Evolutionary conservation across 176 grass and related monocot genomes (phyloP).

Genomic region (Oryza brachyantha): DNA sequence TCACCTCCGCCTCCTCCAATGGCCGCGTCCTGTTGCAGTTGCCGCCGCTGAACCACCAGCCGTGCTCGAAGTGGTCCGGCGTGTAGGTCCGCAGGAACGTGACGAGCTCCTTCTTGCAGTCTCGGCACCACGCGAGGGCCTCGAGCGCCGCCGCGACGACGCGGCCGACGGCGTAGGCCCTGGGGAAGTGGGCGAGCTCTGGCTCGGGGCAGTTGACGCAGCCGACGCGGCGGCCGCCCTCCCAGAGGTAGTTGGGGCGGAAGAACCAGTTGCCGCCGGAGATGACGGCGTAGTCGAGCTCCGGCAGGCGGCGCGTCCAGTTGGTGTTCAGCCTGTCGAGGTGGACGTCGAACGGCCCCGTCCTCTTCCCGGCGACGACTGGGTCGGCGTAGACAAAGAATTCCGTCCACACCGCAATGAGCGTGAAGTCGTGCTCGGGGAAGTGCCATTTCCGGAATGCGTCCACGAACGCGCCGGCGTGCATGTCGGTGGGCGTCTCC

Average conservation of each 20-base stretch:
- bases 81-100: conserved; percentile 55
- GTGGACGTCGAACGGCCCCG: conserved; percentile 56
- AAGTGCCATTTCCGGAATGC: conserved; percentile 47
- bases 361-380: conserved; percentile 25
- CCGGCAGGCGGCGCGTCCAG: conserved; percentile 44
- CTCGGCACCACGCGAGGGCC: conserved; percentile 27
- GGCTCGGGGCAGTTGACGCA: conserved; percentile 44
- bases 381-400: conserved; percentile 47
- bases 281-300: conserved; percentile 50
- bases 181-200: conserved; percentile 4
- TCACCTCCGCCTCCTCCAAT: conserved; percentile 32
- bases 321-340: conserved; percentile 49
- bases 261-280: conserved; percentile 77
- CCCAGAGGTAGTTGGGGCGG: conserved; percentile 49
- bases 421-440: conserved; percentile 57
- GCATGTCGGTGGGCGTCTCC: conserved; percentile 32
- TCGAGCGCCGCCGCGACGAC: conserved; percentile 38
- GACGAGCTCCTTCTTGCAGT: conserved; percentile 29
- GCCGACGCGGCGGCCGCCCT: conserved; percentile 33
- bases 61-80: conserved; percentile 63
- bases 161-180: conserved; percentile 39
- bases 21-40: conserved; percentile 58
- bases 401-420: conserved; percentile 66
- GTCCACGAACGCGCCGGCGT: conserved; percentile 12
- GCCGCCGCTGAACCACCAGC: conserved; percentile 59